These are phyloP conservation scores for Neophaeococcomyces mojaviensis DNA, from an alignment of 2,329 filamentous ascomycete genomes.

Conservation along the genomic window DNA sequence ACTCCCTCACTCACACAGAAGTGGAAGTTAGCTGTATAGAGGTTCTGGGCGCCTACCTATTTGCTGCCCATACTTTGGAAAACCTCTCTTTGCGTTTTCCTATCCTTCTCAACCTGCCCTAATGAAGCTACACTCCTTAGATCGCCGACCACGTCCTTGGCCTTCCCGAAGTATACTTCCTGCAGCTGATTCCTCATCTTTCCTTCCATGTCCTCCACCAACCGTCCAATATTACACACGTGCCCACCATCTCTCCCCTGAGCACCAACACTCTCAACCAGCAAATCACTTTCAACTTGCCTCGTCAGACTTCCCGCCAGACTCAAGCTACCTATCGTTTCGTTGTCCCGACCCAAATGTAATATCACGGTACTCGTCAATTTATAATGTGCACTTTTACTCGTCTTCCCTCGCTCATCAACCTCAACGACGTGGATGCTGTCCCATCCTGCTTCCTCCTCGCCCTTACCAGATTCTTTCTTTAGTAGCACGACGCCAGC, in stretches of 20 bases:
- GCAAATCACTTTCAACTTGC: slow-evolving; percentile 85
- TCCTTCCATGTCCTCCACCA: slow-evolving; percentile 99
- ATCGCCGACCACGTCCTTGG: slow-evolving; percentile 95
- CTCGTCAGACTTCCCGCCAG: slow-evolving; percentile 96
- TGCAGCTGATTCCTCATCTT: slow-evolving; percentile 97
- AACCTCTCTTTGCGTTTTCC: slow-evolving; percentile 21
- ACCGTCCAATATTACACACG: slow-evolving; percentile 85
- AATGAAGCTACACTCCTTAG: slow-evolving; percentile 58
- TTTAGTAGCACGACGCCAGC: slow-evolving; percentile 92
- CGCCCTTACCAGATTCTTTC: slow-evolving; percentile 64
- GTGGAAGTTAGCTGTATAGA: too few species aligned
- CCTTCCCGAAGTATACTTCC: slow-evolving; percentile 99
- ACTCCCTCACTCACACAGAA: too few species aligned
- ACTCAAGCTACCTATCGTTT: slow-evolving; percentile 74
- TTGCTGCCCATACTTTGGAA: slow-evolving; percentile 22
- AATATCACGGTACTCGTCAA: slow-evolving; percentile 95
- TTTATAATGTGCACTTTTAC: slow-evolving; percentile 78
- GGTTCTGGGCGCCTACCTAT: slow-evolving; percentile 3
- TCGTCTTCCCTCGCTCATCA: slow-evolving; percentile 69
- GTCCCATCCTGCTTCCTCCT: slow-evolving; percentile 69
- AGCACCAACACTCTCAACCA: slow-evolving; percentile 52
- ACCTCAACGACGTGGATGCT: slow-evolving; percentile 98
- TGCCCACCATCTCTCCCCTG: slow-evolving; percentile 69
- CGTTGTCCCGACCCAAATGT: slow-evolving; percentile 54
- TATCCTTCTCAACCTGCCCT: slow-evolving; percentile 19